These are phyloP conservation scores for Primulina huaijiensis DNA, from an alignment of 257 asterid genomes.

Conservation along the genomic window DNA sequence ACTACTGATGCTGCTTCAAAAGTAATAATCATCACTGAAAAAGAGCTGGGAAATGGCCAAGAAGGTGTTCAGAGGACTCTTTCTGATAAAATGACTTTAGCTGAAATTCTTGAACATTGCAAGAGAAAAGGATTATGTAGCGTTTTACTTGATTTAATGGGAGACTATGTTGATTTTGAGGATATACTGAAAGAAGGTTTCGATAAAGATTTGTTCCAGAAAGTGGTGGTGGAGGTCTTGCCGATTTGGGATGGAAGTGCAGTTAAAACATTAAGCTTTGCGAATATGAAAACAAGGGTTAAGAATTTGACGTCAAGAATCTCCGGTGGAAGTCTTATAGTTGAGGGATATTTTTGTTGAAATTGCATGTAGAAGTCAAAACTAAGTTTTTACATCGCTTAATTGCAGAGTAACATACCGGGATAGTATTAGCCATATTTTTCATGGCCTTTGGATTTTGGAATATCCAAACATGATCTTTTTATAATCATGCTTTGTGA, in stretches of 20 bases:
- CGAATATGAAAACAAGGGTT: conserved; percentile 33
- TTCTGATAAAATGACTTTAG: conserved; percentile 39
- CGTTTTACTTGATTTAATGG: conserved; percentile 63
- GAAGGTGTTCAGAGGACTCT: conserved; percentile 47
- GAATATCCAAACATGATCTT: not conserved
- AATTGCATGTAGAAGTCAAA: not conserved
- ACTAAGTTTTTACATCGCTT: not conserved
- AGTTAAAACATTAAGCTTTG: conserved; percentile 20
- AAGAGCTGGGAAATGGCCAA: conserved; percentile 32
- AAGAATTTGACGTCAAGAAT: conserved; percentile 50
- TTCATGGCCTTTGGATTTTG: not conserved
- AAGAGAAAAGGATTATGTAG: conserved; percentile 64
- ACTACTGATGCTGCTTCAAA: conserved; percentile 33
- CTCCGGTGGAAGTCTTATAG: conserved; percentile 51
- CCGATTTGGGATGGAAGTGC: conserved; percentile 51
- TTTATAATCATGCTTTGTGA: not conserved
- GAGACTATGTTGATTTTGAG: conserved; percentile 42
- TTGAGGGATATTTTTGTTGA: conserved; percentile 71
- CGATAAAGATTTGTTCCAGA: conserved; percentile 61
- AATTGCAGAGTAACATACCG: not conserved
- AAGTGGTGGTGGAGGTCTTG: conserved; percentile 65
- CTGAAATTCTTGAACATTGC: conserved; percentile 68
- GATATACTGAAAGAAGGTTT: conserved; percentile 63
- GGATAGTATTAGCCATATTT: not conserved
- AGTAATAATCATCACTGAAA: conserved; percentile 40